Base-by-base conservation (phyloP, 2,329 filamentous ascomycete genomes). In the Onygenales sp. region DNA sequence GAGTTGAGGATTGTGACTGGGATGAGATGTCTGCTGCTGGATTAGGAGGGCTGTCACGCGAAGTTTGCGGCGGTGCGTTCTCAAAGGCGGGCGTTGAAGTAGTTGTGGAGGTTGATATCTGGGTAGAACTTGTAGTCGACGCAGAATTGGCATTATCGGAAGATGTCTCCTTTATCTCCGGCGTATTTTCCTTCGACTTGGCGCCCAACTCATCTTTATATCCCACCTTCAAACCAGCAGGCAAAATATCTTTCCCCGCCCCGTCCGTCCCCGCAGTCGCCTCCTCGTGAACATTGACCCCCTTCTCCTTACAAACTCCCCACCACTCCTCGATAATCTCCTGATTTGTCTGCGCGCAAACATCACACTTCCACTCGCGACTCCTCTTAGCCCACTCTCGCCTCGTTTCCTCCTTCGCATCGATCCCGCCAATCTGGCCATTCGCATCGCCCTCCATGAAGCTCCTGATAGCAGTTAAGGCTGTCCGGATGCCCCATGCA, bases 401-500 rank as follows among this genome's bases (percentile, higher is more conserved):
- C 52, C 92, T 76, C 49, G 87, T 82, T 4, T 76, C 77, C 14
- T 85, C 83, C 31, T 75, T 81, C 3, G 85, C 85, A 59, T 96
- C 91, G 62, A 97, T 76, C 0, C 93, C 93, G 10, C 93, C 93
- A 1, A 98, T 76, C 74, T 97, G 93, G 1, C 93, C 93, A 61
- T 81, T 83, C 7, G 87, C 84, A 61, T 92, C 88, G 2, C 86
- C 91, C 67, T 94, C 90, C 90, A 98, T 97, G 70, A 96, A 96
- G 61, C 82, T 86, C 52, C 93, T 76, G 48, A 97, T 82, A 5
- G 83, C 83, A 4, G 83, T 76, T 53, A 98, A 74, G 13, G 93
- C 92, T 3, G 93, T 97, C 55, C 93, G 80, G 8, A 98, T 86
- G 0, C 93, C 93, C 93, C 93, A 98, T 0, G 93, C 93, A 0